phyloP scores from a whole-genome alignment of 768 basidiomycete genomes.

The Kwoniella heveanensis region DNA sequence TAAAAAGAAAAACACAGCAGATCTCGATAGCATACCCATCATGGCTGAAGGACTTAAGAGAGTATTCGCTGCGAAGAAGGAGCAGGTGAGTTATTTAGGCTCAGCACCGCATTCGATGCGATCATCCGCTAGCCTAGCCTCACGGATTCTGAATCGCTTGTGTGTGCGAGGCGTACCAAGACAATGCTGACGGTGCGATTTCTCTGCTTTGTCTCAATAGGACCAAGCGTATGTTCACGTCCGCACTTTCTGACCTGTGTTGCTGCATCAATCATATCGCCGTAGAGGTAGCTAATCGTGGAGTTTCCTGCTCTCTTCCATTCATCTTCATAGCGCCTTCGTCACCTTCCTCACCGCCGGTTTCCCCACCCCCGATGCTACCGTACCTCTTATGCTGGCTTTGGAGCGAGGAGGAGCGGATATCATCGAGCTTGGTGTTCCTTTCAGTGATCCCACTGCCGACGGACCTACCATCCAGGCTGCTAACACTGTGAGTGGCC shows the following conservation, averaged over 20 bases:
- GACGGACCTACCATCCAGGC: constrained; percentile 94
- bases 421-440: constrained; percentile 91
- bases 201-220: constrained; percentile 14
- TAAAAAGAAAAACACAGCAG: background rate
- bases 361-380: constrained; percentile 75
- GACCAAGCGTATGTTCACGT: constrained; percentile 49
- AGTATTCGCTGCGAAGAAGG: constrained; percentile 68
- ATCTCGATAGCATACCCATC: constrained; percentile 9
- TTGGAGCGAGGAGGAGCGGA: constrained; percentile 93
- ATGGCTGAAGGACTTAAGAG: constrained; percentile 72
- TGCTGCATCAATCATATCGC: too few relatives aligned
- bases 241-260: too few relatives aligned
- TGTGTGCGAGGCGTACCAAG: background rate
- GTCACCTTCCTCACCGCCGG: constrained; percentile 91
- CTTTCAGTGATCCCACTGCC: constrained; percentile 94
- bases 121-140: too few relatives aligned
- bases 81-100: constrained; percentile 50
- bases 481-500: constrained; percentile 77
- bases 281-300: background rate
- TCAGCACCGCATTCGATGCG: too few relatives aligned
- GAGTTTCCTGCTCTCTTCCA: background rate
- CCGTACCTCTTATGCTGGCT: constrained; percentile 82
- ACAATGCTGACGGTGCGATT: constrained; percentile 12
- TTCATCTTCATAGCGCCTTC: constrained; percentile 43
- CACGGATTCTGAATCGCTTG: background rate